Evolutionary conservation across 306 rosid species (phyloP), one percentile per base, ranked within the genome.

Genomic region (Aeschynomene evenia): DNA sequence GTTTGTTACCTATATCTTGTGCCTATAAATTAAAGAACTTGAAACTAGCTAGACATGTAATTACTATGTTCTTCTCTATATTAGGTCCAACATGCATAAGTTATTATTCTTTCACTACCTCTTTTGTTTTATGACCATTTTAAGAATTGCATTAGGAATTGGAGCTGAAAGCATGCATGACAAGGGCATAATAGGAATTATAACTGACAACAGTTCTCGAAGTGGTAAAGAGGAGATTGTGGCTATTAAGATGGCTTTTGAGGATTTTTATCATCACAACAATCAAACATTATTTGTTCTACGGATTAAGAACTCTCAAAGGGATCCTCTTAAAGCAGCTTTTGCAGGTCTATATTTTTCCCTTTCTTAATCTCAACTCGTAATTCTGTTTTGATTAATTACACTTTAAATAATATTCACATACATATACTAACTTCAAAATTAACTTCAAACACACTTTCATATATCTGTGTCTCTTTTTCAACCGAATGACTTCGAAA

Each of bases 211-310:
- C 18, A 67, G 62, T 58, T 70, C 76, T 12, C 86, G 88, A 6
- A 50, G 34, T 42, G 85, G 91, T 13, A 79, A 81, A 49, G 88
- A 86, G 72, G 75, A 79, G 69, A 68, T 20, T 31, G 72, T 86
- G 51, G 88, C 88, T 11, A 81, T 84, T 61, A 54, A 71, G 14
- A 68, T 84, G 78, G 88, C 86, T 11, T 2, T 77, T 14, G 65
- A 84, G 49, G 82, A 84, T 39, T 64, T 76, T 51, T 23, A 15
- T 66, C 36, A 55, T 23, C 18, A 26, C 8, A 43, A 23, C 62
- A 74, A 77, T 57, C 85, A 34, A 36, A 79, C 20, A 0, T 58
- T 74, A 0, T 58, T 74, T 52, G 58, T 11, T 73, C 50, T 81
- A 4, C 70, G 43, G 14, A 19, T 81, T 13, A 76, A 4, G 49